phyloP scores from a whole-genome alignment of 441 rosid species.

The Erysimum cheiri region DNA sequence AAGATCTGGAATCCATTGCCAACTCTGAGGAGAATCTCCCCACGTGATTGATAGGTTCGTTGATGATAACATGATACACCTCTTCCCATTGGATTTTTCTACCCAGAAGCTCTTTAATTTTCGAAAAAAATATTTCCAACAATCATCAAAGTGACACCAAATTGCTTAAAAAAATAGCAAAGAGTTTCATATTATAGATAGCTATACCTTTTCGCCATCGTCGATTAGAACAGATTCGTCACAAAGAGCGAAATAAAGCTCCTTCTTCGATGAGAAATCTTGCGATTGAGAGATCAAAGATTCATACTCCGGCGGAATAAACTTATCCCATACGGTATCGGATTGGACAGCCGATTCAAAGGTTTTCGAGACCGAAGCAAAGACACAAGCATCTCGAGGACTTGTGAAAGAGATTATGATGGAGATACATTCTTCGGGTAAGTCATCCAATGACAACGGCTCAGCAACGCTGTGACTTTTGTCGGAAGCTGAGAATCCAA shows the following conservation, averaged over 20 bases:
- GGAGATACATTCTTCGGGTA: conserved; percentile 13
- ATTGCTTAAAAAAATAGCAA: neutral
- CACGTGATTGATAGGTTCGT: conserved; percentile 53
- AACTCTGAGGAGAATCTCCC: conserved; percentile 54
- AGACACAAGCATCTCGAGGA: conserved; percentile 44
- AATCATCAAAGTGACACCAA: neutral
- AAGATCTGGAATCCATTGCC: conserved; percentile 49
- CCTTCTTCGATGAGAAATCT: neutral
- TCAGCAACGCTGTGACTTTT: neutral
- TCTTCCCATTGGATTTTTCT: conserved; percentile 40
- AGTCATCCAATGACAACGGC: neutral
- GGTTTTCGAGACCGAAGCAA: conserved; percentile 35
- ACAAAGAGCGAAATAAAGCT: neutral
- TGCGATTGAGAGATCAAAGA: neutral
- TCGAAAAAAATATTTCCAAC: neutral
- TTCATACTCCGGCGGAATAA: conserved; percentile 3
- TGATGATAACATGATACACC: conserved; percentile 48
- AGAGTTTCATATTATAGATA: neutral
- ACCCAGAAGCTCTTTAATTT: conserved; percentile 54
- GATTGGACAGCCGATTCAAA: neutral
- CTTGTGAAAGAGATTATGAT: conserved; percentile 42
- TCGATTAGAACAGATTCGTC: neutral
- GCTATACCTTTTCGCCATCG: conserved; percentile 1
- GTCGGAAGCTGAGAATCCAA: neutral
- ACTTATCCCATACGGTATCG: neutral